phyloP scores from a whole-genome alignment of 805 yeast genomes.

The Candida parachauliodes region DNA sequence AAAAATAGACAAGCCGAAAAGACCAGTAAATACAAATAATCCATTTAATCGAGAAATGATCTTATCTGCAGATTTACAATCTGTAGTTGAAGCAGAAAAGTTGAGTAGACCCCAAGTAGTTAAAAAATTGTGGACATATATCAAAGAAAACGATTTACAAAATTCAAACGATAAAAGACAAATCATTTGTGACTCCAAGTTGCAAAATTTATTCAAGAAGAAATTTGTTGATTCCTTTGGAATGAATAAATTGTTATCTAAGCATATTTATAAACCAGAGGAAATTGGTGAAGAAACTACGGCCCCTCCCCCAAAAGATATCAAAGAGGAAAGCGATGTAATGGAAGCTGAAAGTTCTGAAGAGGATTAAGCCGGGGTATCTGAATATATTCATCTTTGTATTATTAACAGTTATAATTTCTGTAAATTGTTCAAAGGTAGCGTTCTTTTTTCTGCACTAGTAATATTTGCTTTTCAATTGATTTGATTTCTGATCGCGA shows the following conservation, averaged over 20 bases:
- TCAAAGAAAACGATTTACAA: conserved; percentile 59
- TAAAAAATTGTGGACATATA: conserved; percentile 66
- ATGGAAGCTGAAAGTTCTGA: conserved; percentile 9
- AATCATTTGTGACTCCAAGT: conserved; percentile 57
- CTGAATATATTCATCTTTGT: no score
- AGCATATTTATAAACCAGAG: conserved; percentile 44
- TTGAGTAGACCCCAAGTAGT: conserved; percentile 70
- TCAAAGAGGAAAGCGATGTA: conserved; percentile 7
- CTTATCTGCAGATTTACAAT: conserved; percentile 50
- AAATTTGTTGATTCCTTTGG: conserved; percentile 51
- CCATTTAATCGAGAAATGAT: conserved; percentile 42
- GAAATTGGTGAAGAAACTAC: conserved; percentile 13
- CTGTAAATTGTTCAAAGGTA: not conserved
- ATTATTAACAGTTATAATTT: no score
- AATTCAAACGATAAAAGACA: conserved; percentile 64
- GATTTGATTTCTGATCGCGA: no score
- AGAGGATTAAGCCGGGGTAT: conserved; percentile 1
- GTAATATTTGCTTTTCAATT: not conserved
- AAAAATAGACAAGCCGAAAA: conserved; percentile 12
- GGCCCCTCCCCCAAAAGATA: not conserved
- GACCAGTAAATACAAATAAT: conserved; percentile 26
- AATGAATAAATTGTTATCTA: conserved; percentile 52
- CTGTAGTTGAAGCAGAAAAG: conserved; percentile 39
- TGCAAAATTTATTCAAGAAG: conserved; percentile 57
- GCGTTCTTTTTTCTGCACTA: not conserved